These are phyloP conservation scores for Vitis hybrid DNA, from an alignment of 177 flowering plant genomes.

Conservation along the genomic window DNA sequence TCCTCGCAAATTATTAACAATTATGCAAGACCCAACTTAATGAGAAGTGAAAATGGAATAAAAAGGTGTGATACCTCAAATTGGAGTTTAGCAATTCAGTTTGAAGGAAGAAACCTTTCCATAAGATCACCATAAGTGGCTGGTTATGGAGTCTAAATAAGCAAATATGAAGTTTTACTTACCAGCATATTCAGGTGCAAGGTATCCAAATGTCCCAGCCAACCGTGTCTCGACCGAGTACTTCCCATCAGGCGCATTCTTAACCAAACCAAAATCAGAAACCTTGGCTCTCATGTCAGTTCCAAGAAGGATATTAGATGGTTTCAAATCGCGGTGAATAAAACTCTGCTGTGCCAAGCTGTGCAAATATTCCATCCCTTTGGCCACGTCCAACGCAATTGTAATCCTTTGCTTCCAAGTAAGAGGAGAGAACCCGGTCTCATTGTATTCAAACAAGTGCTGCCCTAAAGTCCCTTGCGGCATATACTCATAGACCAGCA, in stretches of 20 bases:
- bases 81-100: too few relatives aligned
- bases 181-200: constrained; percentile 54
- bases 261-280: constrained; percentile 47
- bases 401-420: constrained; percentile 43
- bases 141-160: too few relatives aligned
- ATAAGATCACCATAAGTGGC: too few relatives aligned
- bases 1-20: too few relatives aligned
- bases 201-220: constrained; percentile 48
- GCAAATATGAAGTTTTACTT: constrained; percentile 10
- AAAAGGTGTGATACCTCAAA: too few relatives aligned
- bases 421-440: constrained; percentile 22
- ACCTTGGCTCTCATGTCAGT: constrained; percentile 54
- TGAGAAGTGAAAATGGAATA: background rate
- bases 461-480: constrained; percentile 41
- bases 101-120: too few relatives aligned
- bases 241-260: constrained; percentile 37
- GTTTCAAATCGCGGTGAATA: constrained; percentile 48
- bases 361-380: constrained; percentile 48
- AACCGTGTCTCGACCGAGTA: constrained; percentile 36
- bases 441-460: constrained; percentile 27
- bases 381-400: constrained; percentile 46
- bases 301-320: constrained; percentile 47
- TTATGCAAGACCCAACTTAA: background rate
- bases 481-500: constrained; percentile 47
- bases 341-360: constrained; percentile 44